Base-by-base conservation (phyloP, 768 basidiomycete genomes). In the Tephrocybe sp. region DNA sequence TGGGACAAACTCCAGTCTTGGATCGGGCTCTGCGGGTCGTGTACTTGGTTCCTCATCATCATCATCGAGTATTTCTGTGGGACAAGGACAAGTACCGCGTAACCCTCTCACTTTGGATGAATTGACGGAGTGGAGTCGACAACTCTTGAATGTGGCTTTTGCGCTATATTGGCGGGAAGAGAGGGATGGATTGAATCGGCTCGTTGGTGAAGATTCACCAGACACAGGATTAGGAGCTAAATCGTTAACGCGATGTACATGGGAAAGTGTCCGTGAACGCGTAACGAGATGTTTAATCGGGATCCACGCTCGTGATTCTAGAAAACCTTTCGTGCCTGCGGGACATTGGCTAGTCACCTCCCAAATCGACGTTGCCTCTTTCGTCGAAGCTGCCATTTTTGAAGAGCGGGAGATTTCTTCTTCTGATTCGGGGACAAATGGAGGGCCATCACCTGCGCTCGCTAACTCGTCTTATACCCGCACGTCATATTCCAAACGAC, bases 81-180 rank as follows among this genome's bases (percentile, higher is more conserved):
- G 36, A 2, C 12, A 29, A 13, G 19, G 31, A 10, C 40, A 44
- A 11, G 60, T 69, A 4, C 62, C 73, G n/a, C 71, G 84, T 16
- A 95, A 94, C 54, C 88, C 94, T 0, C 76, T 98, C 1, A 74
- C 76, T 0, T 64, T 94, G 7, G 91, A 95, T 58, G 97, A 98
- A 56, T 75, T 97, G 18, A 69, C 75, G 25, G 72, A 77, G 3
- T 82, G 95, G 52, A 88, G 86, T 13, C 77, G 80, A n/a, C 80
- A 90, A 52, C 71, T 95, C 53, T 65, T 95, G 47, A 88, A 94
- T 59, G 77, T 94, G 42, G 91, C 88, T 1, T 97, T 93, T 61
- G 75, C 82, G 45, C 73, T 94, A 13, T 78, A 71, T 57, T 77
- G 72, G 71, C 57, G 69, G 1, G 74, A 70, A 18, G 71, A 85